phyloP scores from a whole-genome alignment of 1,284 basidiomycete species.

The Rhodotorula glutinis region DNA sequence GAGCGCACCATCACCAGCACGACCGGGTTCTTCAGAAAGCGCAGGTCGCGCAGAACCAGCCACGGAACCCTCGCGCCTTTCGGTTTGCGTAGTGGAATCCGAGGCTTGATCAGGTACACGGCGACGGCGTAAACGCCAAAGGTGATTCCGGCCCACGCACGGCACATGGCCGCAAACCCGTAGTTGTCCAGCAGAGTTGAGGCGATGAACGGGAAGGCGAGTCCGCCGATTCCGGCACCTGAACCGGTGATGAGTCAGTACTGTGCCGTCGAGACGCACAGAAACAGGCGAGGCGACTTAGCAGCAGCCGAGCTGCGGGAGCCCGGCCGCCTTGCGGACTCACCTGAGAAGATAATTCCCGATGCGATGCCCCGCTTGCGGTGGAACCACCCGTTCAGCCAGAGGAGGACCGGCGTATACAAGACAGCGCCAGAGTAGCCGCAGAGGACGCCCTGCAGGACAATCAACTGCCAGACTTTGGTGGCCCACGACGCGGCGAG shows the following conservation, averaged over 20 bases:
- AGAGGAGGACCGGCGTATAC: conserved; percentile 31
- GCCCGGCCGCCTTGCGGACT: too few relatives aligned
- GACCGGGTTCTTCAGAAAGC: conserved; percentile 18
- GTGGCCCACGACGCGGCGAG: conserved; percentile 27
- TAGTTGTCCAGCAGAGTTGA: conserved; percentile 7
- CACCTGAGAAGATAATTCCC: conserved; percentile 26
- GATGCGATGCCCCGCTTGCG: conserved; percentile 19
- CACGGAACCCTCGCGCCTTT: conserved; percentile 9
- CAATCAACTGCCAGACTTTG: conserved; percentile 25
- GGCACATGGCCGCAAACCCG: conserved; percentile 30
- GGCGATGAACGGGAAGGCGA: conserved; percentile 16
- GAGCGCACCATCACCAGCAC: conserved; percentile 28
- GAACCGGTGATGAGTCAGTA: not conserved
- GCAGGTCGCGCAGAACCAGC: conserved; percentile 13
- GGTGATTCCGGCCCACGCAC: conserved; percentile 24
- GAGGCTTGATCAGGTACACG: conserved; percentile 18
- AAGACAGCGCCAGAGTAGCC: conserved; percentile 20
- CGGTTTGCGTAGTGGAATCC: conserved; percentile 21
- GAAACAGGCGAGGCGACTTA: too few relatives aligned
- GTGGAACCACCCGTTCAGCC: conserved; percentile 23
- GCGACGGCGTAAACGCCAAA: conserved; percentile 7
- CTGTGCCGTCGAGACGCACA: too few relatives aligned
- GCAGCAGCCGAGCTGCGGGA: too few relatives aligned
- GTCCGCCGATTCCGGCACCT: conserved; percentile 27
- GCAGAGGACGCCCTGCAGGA: conserved; percentile 22